phyloP scores from a whole-genome alignment of 805 yeast species.

The Zygosaccharomyces lentus region DNA sequence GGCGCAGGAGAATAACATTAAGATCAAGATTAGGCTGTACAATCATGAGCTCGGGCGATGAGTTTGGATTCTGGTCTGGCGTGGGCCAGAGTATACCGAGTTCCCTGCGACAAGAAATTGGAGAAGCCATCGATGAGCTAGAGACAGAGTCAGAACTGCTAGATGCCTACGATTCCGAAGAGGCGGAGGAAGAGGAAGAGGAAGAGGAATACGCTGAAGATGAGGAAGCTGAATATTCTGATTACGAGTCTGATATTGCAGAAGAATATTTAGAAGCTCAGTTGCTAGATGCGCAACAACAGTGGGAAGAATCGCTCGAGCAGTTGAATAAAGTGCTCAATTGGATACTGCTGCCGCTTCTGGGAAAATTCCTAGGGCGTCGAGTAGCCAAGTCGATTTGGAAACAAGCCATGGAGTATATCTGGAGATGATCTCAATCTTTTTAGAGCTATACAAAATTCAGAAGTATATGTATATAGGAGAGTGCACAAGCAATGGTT shows the following conservation, averaged over 20 bases:
- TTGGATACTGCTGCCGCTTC: slow-evolving; percentile 57
- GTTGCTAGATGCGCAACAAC: slow-evolving; percentile 51
- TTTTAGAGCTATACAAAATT: neutral
- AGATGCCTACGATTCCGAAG: slow-evolving; percentile 7
- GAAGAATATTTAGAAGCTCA: slow-evolving; percentile 26
- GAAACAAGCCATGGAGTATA: slow-evolving; percentile 24
- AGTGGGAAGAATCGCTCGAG: slow-evolving; percentile 66
- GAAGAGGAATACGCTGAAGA: slow-evolving; percentile 4
- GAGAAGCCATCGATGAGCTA: slow-evolving; percentile 2
- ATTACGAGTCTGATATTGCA: slow-evolving; percentile 11
- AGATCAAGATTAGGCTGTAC: neutral
- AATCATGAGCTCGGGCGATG: slow-evolving; percentile 5
- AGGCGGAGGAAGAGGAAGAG: slow-evolving; percentile 1
- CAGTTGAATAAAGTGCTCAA: slow-evolving; percentile 57
- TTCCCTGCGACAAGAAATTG: slow-evolving; percentile 6
- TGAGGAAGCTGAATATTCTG: slow-evolving; percentile 14
- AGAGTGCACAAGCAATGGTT: neutral
- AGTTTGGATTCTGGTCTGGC: neutral
- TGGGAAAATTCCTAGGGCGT: slow-evolving; percentile 67
- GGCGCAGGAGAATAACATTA: neutral
- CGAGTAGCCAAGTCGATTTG: slow-evolving; percentile 44
- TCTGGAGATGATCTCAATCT: slow-evolving; percentile 15
- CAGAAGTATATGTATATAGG: neutral
- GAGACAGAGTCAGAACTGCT: slow-evolving; percentile 7
- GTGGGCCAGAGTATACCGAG: neutral